phyloP scores from a whole-genome alignment of 768 basidiomycete genomes.

The Lentinus brumalis region DNA sequence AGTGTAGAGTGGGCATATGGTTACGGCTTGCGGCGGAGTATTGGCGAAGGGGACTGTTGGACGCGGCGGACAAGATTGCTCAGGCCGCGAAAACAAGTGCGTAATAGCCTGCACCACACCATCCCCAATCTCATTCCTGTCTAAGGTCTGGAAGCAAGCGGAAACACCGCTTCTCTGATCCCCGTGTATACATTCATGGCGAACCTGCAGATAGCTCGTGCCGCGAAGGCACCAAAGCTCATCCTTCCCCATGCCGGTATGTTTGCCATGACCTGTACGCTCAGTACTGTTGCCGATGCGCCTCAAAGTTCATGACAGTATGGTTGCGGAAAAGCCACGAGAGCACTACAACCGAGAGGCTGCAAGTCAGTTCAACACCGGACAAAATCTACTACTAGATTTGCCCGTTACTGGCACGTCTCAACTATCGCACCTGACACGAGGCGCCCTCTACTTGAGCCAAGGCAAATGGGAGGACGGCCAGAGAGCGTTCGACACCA shows the following conservation, averaged over 20 bases:
- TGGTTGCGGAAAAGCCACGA: constrained; percentile 60
- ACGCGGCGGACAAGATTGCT: constrained; percentile 78
- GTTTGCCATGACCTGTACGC: constrained; percentile 33
- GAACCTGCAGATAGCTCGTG: constrained; percentile 79
- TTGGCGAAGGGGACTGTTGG: constrained; percentile 75
- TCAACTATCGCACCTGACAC: not conserved
- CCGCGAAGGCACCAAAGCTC: constrained; percentile 82
- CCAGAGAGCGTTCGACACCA: constrained; percentile 75
- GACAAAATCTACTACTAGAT: constrained; percentile 55
- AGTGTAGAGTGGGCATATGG: constrained; percentile 77
- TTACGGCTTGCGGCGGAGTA: constrained; percentile 86
- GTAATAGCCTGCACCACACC: constrained; percentile 18
- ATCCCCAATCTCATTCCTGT: constrained; percentile 14
- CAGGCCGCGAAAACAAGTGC: constrained; percentile 65
- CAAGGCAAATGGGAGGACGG: constrained; percentile 83
- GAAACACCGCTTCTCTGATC: constrained; percentile 51
- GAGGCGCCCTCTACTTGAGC: constrained; percentile 83
- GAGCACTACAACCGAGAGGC: constrained; percentile 73
- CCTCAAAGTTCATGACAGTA: constrained; percentile 62
- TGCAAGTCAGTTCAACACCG: constrained; percentile 63
- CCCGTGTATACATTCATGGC: constrained; percentile 83
- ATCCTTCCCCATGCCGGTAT: constrained; percentile 72
- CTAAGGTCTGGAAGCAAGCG: constrained; percentile 55
- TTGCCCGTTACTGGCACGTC: not conserved
- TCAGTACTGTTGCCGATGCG: not conserved